Percentiles rank a stretch among this genome's conserved stretches.
Evolutionary conservation across 2,329 filamentous ascomycete species (phyloP).

Genomic region (Myriosclerotinia duriaeana): DNA sequence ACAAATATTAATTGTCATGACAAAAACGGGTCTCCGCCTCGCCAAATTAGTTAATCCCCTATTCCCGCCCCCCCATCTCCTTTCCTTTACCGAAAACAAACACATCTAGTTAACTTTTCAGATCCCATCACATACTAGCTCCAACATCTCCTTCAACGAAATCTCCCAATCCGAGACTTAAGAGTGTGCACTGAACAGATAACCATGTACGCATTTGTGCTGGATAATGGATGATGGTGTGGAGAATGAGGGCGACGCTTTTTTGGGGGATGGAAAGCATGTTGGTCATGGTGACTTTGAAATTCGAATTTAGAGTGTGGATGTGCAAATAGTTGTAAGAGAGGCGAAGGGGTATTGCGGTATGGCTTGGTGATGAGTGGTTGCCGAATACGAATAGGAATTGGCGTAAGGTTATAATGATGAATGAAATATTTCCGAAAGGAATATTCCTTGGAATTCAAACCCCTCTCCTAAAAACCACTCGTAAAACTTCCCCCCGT

Average conservation of each 20-base stretch:
- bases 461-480: background rate
- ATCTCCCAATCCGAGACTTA: constrained; percentile 6
- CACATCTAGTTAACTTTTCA: background rate
- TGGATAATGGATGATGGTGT: background rate
- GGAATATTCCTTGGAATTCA: background rate
- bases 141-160: background rate
- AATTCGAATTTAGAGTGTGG: background rate
- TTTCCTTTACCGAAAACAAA: background rate
- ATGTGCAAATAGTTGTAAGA: background rate
- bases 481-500: background rate
- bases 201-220: constrained; percentile 11
- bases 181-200: background rate
- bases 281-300: background rate
- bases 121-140: background rate
- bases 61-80: background rate
- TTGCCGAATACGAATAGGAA: background rate
- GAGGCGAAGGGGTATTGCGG: background rate
- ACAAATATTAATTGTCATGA: background rate
- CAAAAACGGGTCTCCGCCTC: background rate
- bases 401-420: background rate
- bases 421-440: background rate
- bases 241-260: background rate
- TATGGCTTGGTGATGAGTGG: background rate
- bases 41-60: background rate
- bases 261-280: background rate